These are phyloP conservation scores for Corymbia calophylla DNA, from an alignment of 441 rosid genomes.

Conservation along the genomic window DNA sequence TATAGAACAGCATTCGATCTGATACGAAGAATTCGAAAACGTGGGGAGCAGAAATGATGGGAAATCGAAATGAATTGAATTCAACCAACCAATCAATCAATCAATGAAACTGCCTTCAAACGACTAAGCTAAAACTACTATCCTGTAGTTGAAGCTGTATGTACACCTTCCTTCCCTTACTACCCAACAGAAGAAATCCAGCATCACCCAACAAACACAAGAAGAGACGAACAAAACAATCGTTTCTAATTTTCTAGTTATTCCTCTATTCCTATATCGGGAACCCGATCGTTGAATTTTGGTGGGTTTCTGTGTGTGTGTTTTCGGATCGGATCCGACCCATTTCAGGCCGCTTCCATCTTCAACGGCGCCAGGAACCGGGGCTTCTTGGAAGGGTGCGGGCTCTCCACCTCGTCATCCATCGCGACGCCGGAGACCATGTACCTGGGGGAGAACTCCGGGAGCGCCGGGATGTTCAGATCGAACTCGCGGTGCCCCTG, in stretches of 20 bases:
- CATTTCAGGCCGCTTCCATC: neutral
- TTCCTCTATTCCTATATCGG: neutral
- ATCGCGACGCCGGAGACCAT: neutral
- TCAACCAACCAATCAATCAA: neutral
- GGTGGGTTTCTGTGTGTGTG: neutral
- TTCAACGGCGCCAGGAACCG: neutral
- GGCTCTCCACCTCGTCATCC: slow-evolving; percentile 17
- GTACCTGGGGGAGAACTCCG: slow-evolving; percentile 7
- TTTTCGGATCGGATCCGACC: neutral
- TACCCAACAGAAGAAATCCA: neutral
- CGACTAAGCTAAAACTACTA: neutral
- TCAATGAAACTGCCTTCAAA: neutral
- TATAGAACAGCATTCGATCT: too few relatives aligned
- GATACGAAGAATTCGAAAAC: neutral
- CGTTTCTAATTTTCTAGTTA: neutral
- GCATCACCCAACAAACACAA: neutral
- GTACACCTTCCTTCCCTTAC: neutral
- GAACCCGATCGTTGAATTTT: neutral
- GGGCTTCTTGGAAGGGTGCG: slow-evolving; percentile 10
- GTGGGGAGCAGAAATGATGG: neutral
- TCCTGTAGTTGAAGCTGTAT: neutral
- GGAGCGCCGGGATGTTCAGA: slow-evolving; percentile 11
- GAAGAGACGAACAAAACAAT: neutral
- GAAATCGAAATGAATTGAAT: neutral
- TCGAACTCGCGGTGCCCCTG: slow-evolving; percentile 10